These are phyloP conservation scores for Gossypium ekmanianum DNA, from an alignment of 345 rosid species.

Conservation along the genomic window DNA sequence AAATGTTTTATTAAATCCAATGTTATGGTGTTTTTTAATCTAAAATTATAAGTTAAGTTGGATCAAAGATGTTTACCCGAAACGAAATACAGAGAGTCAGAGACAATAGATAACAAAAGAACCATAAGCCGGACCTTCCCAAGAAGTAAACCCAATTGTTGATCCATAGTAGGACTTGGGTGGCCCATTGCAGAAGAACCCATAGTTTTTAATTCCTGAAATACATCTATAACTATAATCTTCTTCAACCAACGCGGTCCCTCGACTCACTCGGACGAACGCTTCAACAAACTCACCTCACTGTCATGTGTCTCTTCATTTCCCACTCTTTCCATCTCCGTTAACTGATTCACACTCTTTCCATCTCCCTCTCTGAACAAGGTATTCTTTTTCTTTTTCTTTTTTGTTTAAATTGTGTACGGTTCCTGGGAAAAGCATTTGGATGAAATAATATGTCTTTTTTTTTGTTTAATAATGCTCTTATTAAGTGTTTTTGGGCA, in stretches of 20 bases:
- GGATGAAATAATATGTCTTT: not conserved
- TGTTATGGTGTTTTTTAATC: too few species aligned
- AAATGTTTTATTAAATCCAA: too few species aligned
- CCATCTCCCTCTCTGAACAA: not conserved
- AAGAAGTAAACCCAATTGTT: too few species aligned
- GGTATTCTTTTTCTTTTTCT: not conserved
- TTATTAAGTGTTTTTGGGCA: not conserved
- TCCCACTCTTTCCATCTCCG: not conserved
- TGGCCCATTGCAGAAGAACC: too few species aligned
- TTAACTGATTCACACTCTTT: not conserved
- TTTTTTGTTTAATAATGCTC: not conserved
- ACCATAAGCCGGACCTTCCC: too few species aligned
- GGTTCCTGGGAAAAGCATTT: not conserved
- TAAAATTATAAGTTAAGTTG: too few species aligned
- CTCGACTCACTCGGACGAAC: not conserved
- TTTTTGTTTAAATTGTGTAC: not conserved
- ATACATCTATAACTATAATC: not conserved
- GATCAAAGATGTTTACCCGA: too few species aligned
- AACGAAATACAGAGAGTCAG: too few species aligned
- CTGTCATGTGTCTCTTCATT: conserved; percentile 1
- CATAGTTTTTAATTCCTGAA: too few species aligned
- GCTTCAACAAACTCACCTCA: not conserved
- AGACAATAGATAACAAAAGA: too few species aligned
- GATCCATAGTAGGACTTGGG: too few species aligned
- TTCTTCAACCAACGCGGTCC: not conserved